Percentiles rank a stretch among this genome's conserved stretches.
These are phyloP conservation scores for Colletotrichum sp. DNA, from an alignment of 2,329 filamentous ascomycete genomes.

Conservation along the genomic window DNA sequence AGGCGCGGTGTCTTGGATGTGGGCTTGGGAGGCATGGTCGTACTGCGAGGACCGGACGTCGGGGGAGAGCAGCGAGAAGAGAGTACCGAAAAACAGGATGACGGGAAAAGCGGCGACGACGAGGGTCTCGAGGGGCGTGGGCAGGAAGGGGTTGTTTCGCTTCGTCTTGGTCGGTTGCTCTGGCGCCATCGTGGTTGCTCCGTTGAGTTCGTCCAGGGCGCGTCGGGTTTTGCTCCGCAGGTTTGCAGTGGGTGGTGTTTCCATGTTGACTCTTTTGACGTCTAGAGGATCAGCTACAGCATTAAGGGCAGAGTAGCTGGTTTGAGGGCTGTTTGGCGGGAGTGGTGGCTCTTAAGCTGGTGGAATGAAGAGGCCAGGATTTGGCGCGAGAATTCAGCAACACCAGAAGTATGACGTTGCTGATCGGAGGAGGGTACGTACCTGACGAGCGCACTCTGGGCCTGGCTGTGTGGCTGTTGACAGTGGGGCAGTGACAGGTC, in stretches of 20 bases:
- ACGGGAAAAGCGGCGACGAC: constrained; percentile 75
- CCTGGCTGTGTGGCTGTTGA: not conserved
- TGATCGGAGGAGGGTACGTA: not conserved
- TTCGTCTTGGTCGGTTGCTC: constrained; percentile 22
- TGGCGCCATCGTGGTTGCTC: constrained; percentile 1
- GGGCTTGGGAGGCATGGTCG: constrained; percentile 66
- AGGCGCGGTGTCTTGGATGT: constrained; percentile 64
- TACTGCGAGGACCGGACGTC: constrained; percentile 69
- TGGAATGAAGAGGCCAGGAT: not conserved
- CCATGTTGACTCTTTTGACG: constrained; percentile 1
- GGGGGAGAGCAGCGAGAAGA: constrained; percentile 82
- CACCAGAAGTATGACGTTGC: constrained; percentile 19
- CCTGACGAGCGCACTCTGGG: not conserved
- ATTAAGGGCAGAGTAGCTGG: not conserved
- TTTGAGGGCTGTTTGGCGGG: not conserved
- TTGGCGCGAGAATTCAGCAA: constrained; percentile 11
- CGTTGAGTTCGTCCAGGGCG: constrained; percentile 20
- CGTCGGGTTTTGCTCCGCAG: constrained; percentile 20
- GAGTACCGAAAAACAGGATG: constrained; percentile 79
- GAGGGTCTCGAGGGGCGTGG: constrained; percentile 70
- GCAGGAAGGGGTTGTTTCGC: constrained; percentile 65
- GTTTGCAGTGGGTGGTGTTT: constrained; percentile 19
- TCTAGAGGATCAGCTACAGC: not conserved
- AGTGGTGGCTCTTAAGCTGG: not conserved
- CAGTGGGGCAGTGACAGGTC: not conserved